These are phyloP conservation scores for Hymenoscyphus salicellus DNA, from an alignment of 2,329 filamentous ascomycete species.

Conservation along the genomic window DNA sequence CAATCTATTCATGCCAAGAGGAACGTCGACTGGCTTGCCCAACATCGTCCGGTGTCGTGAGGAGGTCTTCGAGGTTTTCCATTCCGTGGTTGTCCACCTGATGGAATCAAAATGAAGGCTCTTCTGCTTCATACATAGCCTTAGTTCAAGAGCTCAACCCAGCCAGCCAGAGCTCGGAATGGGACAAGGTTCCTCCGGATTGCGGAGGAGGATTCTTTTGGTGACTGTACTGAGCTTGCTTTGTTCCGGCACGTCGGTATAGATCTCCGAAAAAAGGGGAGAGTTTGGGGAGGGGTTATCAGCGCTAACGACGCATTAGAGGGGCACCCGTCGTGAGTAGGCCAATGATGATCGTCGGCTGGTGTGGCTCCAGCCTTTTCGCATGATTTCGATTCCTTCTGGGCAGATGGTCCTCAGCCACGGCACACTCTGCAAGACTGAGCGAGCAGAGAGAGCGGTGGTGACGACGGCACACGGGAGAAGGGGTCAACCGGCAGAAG, in stretches of 20 bases:
- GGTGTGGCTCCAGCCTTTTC: constrained; percentile 10
- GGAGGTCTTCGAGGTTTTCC: background rate
- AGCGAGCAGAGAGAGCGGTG: constrained; percentile 1
- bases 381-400: constrained; percentile 11
- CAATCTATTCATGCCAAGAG: background rate
- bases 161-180: constrained; percentile 15
- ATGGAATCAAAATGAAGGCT: constrained; percentile 3
- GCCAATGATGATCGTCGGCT: constrained; percentile 13
- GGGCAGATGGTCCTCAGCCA: constrained; percentile 7
- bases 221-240: constrained; percentile 7
- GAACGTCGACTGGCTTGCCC: background rate
- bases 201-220: constrained; percentile 5
- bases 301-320: constrained; percentile 21
- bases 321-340: constrained; percentile 15
- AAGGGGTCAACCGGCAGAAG: background rate
- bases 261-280: constrained; percentile 19
- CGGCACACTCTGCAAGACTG: constrained; percentile 6
- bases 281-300: constrained; percentile 5
- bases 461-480: background rate
- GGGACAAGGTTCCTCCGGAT: constrained; percentile 12
- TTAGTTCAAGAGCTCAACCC: constrained; percentile 7
- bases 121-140: constrained; percentile 9
- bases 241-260: constrained; percentile 25
- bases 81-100: constrained; percentile 4
- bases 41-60: background rate